These are phyloP conservation scores for Peronospora belbahrii DNA, from an alignment of 352 stramenopile genomes.

Conservation along the genomic window DNA sequence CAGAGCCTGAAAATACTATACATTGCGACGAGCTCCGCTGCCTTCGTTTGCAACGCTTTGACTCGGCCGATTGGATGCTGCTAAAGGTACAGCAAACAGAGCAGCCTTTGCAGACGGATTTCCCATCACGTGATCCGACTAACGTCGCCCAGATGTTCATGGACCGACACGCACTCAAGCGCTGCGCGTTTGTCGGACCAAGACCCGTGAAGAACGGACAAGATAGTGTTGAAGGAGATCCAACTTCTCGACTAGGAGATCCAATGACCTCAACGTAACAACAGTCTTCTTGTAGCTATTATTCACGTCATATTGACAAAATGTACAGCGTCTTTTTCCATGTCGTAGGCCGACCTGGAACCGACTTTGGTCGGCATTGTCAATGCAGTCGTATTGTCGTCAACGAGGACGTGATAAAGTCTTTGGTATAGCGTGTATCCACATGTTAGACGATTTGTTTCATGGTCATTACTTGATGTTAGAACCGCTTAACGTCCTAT, in stretches of 20 bases:
- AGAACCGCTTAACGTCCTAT: too few relatives aligned
- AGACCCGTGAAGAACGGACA: slow-evolving; percentile 17
- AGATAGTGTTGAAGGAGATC: slow-evolving; percentile 16
- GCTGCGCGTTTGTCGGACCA: slow-evolving; percentile 32
- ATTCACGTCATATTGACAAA: background rate
- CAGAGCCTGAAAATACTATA: slow-evolving; percentile 25
- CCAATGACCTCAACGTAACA: background rate
- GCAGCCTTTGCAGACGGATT: slow-evolving; percentile 4
- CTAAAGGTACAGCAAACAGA: slow-evolving; percentile 29
- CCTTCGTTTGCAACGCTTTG: slow-evolving; percentile 58
- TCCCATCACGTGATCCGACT: background rate
- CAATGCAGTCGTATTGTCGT: background rate
- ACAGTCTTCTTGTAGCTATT: slow-evolving; percentile 15
- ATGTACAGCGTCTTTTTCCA: slow-evolving; percentile 9
- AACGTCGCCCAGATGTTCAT: slow-evolving; percentile 51
- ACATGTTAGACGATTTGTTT: too few relatives aligned
- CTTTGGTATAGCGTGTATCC: too few relatives aligned
- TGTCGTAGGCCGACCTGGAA: background rate
- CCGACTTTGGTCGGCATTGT: slow-evolving; percentile 4
- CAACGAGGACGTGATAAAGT: too few relatives aligned
- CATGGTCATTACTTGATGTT: too few relatives aligned
- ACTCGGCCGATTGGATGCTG: slow-evolving; percentile 66
- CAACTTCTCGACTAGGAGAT: background rate
- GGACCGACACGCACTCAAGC: slow-evolving; percentile 49
- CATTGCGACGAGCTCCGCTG: slow-evolving; percentile 37